phyloP scores from a whole-genome alignment of 768 basidiomycete species.

The Termitomyces sp. region DNA sequence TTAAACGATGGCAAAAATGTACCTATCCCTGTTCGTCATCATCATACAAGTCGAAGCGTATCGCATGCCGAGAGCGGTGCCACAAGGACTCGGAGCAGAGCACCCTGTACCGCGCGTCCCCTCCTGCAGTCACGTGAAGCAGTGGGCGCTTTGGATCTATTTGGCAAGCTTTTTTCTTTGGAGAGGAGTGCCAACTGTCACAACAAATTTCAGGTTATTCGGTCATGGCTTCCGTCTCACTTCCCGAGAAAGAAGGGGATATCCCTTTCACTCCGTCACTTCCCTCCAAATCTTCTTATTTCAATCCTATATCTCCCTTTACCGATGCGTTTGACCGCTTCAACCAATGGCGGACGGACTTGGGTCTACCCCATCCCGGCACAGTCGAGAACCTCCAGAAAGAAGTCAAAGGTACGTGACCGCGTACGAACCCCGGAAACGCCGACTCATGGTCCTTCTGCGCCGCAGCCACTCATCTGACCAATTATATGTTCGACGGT shows the following conservation, averaged over 20 bases:
- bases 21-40: not conserved
- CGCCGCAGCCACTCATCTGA: slow-evolving; percentile 74
- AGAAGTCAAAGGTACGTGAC: slow-evolving; percentile 78
- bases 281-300: slow-evolving; percentile 29
- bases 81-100: no score
- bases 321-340: slow-evolving; percentile 67
- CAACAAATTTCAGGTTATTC: slow-evolving; percentile 14
- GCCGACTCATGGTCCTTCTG: slow-evolving; percentile 3
- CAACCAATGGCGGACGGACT: slow-evolving; percentile 73
- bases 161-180: slow-evolving; percentile 31
- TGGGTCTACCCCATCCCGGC: slow-evolving; percentile 88
- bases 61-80: not conserved
- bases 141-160: slow-evolving; percentile 23
- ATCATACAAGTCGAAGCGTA: not conserved
- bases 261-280: slow-evolving; percentile 25
- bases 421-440: not conserved
- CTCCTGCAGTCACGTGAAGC: slow-evolving; percentile 1
- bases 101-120: no score
- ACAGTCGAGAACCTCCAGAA: slow-evolving; percentile 89
- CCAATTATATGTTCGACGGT: slow-evolving; percentile 96
- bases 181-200: slow-evolving; percentile 21
- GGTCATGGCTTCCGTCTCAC: slow-evolving; percentile 41
- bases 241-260: slow-evolving; percentile 37
- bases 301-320: slow-evolving; percentile 52
- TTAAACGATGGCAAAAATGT: not conserved